Conservation (phyloP, 108 stramenopile species). For the Skeletonema marinoi region DNA sequence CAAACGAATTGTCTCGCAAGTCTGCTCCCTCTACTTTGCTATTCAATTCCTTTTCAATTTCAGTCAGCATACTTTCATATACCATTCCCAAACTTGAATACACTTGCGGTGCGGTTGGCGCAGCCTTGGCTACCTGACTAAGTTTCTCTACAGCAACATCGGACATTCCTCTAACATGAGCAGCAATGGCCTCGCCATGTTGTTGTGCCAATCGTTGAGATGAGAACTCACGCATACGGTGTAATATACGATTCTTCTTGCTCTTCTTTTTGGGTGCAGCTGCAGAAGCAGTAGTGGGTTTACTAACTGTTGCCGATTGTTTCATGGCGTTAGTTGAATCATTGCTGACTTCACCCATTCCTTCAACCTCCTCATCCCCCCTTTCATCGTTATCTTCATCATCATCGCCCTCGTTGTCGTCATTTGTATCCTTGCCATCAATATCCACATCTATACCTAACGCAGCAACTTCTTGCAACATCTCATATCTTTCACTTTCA, state of each 20-base stretch:
- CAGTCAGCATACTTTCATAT: conserved; percentile 77
- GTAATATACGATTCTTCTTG: conserved; percentile 51
- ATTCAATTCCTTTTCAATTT: conserved; percentile 31
- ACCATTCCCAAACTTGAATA: conserved; percentile 89
- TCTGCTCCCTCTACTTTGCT: conserved; percentile 6
- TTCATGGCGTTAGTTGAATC: background rate
- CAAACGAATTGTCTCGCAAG: conserved; percentile 15
- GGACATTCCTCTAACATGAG: conserved; percentile 71
- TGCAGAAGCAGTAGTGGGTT: background rate
- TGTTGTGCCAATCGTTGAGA: conserved; percentile 70
- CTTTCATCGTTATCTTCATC: conserved; percentile 14
- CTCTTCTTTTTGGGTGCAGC: conserved; percentile 8
- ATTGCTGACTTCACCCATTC: background rate
- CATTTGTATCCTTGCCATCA: conserved; percentile 9
- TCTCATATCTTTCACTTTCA: conserved; percentile 40
- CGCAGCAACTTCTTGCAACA: conserved; percentile 27
- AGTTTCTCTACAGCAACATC: conserved; percentile 67
- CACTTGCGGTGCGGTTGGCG: conserved; percentile 84
- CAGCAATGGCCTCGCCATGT: conserved; percentile 80
- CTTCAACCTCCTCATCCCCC: conserved; percentile 2
- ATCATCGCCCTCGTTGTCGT: conserved; percentile 15
- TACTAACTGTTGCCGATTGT: background rate
- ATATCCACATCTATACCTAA: conserved; percentile 31
- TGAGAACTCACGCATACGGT: conserved; percentile 71
- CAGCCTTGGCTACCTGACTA: conserved; percentile 69